These are phyloP conservation scores for Clonostachys solani DNA, from an alignment of 2,329 filamentous ascomycete species.

Conservation along the genomic window DNA sequence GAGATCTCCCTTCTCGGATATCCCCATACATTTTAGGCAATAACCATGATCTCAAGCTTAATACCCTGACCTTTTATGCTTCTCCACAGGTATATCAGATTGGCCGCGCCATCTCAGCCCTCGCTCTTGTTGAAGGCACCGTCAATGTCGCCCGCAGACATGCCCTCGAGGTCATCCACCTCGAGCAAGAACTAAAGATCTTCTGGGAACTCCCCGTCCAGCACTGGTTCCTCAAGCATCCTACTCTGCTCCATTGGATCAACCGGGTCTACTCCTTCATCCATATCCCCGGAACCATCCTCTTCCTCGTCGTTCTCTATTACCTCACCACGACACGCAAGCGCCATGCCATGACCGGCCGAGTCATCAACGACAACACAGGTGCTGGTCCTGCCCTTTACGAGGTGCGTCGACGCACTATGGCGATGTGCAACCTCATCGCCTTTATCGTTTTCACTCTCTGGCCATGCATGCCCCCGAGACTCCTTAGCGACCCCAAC, in stretches of 20 bases:
- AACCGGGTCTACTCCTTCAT: conserved; percentile 75
- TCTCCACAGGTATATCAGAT: conserved; percentile 63
- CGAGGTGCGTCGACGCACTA: conserved; percentile 51
- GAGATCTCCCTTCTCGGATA: too few species aligned
- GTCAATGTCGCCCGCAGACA: conserved; percentile 65
- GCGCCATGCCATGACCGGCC: conserved; percentile 23
- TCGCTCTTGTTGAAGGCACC: conserved; percentile 64
- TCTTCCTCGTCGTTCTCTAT: conserved; percentile 61
- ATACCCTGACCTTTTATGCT: background rate
- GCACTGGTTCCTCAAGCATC: conserved; percentile 40
- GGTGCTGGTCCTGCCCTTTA: conserved; percentile 41
- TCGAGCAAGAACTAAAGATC: conserved; percentile 61
- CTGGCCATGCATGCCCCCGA: conserved; percentile 61
- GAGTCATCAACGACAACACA: conserved; percentile 4
- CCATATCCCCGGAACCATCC: conserved; percentile 72
- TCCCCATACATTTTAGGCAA: too few species aligned
- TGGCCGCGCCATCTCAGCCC: conserved; percentile 65
- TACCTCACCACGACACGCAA: conserved; percentile 65
- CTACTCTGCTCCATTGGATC: conserved; percentile 60
- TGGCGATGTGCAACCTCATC: conserved; percentile 57
- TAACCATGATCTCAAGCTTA: background rate
- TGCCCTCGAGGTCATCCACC: conserved; percentile 61
- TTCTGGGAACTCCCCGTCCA: conserved; percentile 64
- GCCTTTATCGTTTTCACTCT: conserved; percentile 59
- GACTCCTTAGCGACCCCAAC: conserved; percentile 50